Evolutionary conservation across 1,284 basidiomycete genomes (phyloP).

Genomic region (Cystobasidium sp.): DNA sequence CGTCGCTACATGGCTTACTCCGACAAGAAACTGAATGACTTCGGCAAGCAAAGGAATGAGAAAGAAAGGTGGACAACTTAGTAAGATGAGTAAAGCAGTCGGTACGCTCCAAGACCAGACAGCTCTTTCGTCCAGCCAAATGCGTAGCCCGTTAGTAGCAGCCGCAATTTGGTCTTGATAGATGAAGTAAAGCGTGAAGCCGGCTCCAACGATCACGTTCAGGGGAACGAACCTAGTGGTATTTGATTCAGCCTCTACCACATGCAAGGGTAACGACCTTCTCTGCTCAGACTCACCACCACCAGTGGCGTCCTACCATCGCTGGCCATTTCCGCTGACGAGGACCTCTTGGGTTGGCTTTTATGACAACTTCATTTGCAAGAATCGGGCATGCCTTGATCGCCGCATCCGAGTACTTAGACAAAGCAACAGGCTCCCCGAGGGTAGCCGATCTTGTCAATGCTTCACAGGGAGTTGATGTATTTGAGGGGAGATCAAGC

Average conservation of each 20-base stretch:
- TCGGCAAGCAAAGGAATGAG: slow-evolving; percentile 51
- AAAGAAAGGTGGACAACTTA: slow-evolving; percentile 57
- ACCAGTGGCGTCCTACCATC: neutral
- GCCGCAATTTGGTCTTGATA: slow-evolving; percentile 16
- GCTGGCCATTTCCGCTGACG: neutral
- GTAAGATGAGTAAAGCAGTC: slow-evolving; percentile 54
- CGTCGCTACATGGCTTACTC: slow-evolving; percentile 29
- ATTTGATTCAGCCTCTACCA: too few species aligned
- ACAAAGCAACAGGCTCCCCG: too few species aligned
- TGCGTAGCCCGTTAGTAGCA: neutral
- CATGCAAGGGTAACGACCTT: neutral
- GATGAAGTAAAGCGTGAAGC: slow-evolving; percentile 2
- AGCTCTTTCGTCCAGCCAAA: slow-evolving; percentile 13
- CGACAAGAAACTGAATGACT: slow-evolving; percentile 56
- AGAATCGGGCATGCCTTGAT: neutral
- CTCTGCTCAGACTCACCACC: slow-evolving; percentile 13
- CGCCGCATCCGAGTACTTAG: too few species aligned
- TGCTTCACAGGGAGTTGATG: too few species aligned
- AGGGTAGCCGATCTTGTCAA: too few species aligned
- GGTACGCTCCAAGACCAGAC: slow-evolving; percentile 53
- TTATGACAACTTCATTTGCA: neutral
- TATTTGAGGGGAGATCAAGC: too few species aligned
- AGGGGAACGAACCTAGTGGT: slow-evolving; percentile 15
- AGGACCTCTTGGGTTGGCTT: slow-evolving; percentile 2
- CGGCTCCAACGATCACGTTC: slow-evolving; percentile 1